Percentiles rank a stretch among this genome's conserved stretches.
These are phyloP conservation scores for Eucalyptus albens DNA, from an alignment of 345 rosid genomes.

Conservation along the genomic window DNA sequence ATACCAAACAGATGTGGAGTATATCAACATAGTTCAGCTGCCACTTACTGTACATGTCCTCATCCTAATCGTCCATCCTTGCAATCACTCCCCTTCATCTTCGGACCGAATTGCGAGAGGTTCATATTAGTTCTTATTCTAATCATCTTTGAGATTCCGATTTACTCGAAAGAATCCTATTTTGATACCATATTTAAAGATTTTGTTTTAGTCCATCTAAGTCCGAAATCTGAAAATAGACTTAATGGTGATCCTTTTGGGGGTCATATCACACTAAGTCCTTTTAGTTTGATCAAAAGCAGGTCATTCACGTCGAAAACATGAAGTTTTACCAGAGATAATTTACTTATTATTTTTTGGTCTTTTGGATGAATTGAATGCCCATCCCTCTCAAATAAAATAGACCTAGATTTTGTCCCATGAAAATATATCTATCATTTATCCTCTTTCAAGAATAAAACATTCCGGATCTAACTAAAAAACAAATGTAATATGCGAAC, in stretches of 20 bases:
- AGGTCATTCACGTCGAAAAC: not conserved
- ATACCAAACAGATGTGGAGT: not conserved
- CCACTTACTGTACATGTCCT: not conserved
- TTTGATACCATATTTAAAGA: not conserved
- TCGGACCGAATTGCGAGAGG: not conserved
- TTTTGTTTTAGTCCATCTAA: not conserved
- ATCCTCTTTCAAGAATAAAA: not conserved
- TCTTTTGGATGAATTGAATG: not conserved
- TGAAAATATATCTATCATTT: not conserved
- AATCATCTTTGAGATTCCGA: rapidly evolving
- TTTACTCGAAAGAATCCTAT: not conserved
- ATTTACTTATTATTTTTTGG: not conserved
- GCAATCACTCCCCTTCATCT: not conserved
- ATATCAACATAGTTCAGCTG: not conserved
- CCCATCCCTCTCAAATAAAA: not conserved
- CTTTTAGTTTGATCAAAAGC: not conserved
- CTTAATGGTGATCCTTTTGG: not conserved
- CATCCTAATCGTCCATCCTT: not conserved
- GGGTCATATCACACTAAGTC: not conserved
- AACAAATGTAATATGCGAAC: not conserved
- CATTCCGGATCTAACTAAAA: not conserved
- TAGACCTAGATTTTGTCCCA: not conserved
- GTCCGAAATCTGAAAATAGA: not conserved
- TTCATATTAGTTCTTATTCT: not conserved
- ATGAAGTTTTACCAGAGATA: not conserved